Percentiles rank a stretch among this genome's conserved stretches.
These are phyloP conservation scores for Phytopythium aichiense DNA, from an alignment of 352 stramenopile species.

Conservation along the genomic window DNA sequence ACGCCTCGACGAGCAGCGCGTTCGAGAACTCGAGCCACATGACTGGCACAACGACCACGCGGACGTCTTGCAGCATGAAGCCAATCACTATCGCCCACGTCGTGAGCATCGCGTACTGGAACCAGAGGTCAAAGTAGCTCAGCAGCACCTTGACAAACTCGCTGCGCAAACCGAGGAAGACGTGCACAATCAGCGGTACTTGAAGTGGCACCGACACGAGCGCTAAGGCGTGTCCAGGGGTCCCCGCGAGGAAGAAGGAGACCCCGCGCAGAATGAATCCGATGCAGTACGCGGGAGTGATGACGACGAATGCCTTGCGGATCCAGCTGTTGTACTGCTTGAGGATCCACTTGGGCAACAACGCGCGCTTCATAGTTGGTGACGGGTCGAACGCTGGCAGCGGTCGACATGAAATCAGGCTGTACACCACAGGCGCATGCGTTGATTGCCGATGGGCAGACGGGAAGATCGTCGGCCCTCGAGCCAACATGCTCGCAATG, in stretches of 20 bases:
- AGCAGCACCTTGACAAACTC: constrained; percentile 1
- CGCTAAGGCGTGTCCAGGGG: background rate
- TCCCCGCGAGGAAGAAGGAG: background rate
- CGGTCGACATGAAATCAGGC: background rate
- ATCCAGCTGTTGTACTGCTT: background rate
- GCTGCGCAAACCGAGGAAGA: constrained; percentile 1
- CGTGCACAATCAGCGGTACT: constrained; percentile 1
- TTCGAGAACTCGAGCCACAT: constrained; percentile 7
- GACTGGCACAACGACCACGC: background rate
- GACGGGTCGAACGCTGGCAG: constrained; percentile 2
- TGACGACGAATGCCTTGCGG: background rate
- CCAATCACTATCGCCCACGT: background rate
- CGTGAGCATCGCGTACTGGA: background rate
- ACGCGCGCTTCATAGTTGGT: background rate
- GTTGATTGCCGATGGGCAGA: background rate
- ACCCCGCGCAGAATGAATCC: background rate
- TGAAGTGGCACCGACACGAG: background rate
- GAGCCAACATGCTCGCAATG: background rate
- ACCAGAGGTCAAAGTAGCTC: constrained; percentile 4
- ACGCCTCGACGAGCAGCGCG: constrained; percentile 1
- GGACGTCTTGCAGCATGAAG: background rate
- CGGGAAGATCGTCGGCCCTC: background rate
- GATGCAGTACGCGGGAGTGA: constrained; percentile 2
- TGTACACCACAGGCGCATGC: background rate
- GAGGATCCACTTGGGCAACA: background rate